Evolutionary conservation across 2,329 filamentous ascomycete species (phyloP).

Genomic region (Aspergillus luchuensis): DNA sequence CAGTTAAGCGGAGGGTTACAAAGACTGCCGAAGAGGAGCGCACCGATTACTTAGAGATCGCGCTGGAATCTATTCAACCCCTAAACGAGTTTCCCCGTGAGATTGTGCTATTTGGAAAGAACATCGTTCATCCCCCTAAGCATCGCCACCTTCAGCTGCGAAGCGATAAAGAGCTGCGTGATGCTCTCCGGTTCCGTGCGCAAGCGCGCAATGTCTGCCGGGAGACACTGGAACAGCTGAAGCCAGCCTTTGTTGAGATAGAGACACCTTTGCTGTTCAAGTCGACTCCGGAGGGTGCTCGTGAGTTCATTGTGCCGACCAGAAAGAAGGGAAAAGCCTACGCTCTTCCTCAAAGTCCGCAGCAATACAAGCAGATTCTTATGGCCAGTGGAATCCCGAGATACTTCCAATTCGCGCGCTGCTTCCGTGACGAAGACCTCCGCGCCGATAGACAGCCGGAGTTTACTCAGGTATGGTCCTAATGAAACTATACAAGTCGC

Average conservation of each 20-base stretch:
- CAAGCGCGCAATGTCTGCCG: constrained; percentile 58
- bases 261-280: constrained; percentile 97
- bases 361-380: constrained; percentile 97
- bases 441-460: constrained; percentile 92
- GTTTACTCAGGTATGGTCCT: constrained; percentile 74
- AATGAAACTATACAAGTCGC: neutral
- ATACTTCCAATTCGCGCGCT: constrained; percentile 92
- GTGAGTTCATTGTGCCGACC: constrained; percentile 92
- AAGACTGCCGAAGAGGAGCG: constrained; percentile 33
- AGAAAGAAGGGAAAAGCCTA: constrained; percentile 75
- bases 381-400: constrained; percentile 83
- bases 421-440: constrained; percentile 93
- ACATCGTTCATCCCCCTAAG: constrained; percentile 70
- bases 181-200: constrained; percentile 71
- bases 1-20: constrained; percentile 45
- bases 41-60: constrained; percentile 57
- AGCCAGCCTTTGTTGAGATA: constrained; percentile 67
- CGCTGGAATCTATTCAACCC: constrained; percentile 62
- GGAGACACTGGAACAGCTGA: constrained; percentile 56
- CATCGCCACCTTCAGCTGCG: constrained; percentile 83
- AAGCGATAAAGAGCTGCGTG: constrained; percentile 66
- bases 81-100: constrained; percentile 75
- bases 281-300: constrained; percentile 91
- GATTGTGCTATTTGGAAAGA: constrained; percentile 73
- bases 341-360: constrained; percentile 90